A percentile compares a stretch with the other conserved stretches of the same genome.
Evolutionary conservation across 441 rosid species (phyloP).

Genomic region (Populus hybrid): DNA sequence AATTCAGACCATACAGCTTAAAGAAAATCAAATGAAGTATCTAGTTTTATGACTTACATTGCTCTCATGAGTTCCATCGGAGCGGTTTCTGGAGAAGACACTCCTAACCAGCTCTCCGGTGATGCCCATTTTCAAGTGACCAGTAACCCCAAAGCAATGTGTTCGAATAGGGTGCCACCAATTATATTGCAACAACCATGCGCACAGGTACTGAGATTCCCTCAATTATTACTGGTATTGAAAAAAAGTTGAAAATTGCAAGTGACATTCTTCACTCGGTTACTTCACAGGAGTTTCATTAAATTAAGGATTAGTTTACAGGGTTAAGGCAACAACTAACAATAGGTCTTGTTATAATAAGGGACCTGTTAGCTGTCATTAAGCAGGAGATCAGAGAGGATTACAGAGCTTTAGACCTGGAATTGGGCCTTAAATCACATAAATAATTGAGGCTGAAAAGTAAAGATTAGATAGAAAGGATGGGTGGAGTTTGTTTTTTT

Average conservation of each 20-base stretch:
- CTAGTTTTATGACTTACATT: slow-evolving; percentile 31
- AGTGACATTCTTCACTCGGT: slow-evolving; percentile 26
- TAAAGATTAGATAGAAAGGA: slow-evolving; percentile 13
- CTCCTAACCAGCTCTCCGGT: slow-evolving; percentile 63
- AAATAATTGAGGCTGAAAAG: slow-evolving; percentile 26
- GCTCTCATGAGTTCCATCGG: slow-evolving; percentile 37
- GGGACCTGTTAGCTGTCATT: slow-evolving; percentile 27
- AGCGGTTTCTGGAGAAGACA: slow-evolving; percentile 62
- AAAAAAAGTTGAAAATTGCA: slow-evolving; percentile 17
- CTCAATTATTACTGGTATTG: slow-evolving; percentile 21
- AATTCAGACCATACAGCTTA: background rate
- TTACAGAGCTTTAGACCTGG: slow-evolving; percentile 56
- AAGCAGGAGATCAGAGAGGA: slow-evolving; percentile 12
- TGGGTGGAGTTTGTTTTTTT: slow-evolving; percentile 12
- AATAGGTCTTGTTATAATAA: slow-evolving; percentile 12
- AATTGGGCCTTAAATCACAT: slow-evolving; percentile 23
- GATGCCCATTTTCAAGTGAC: slow-evolving; percentile 58
- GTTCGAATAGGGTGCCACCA: slow-evolving; percentile 17
- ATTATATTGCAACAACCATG: slow-evolving; percentile 16
- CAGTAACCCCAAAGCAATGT: slow-evolving; percentile 17
- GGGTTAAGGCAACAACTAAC: background rate
- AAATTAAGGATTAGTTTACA: background rate
- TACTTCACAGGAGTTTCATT: background rate
- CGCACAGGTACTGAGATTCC: slow-evolving; percentile 22
- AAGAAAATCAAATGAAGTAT: background rate